phyloP scores from a whole-genome alignment of 1,139 yeast species.

The Suhomyces kunorum region DNA sequence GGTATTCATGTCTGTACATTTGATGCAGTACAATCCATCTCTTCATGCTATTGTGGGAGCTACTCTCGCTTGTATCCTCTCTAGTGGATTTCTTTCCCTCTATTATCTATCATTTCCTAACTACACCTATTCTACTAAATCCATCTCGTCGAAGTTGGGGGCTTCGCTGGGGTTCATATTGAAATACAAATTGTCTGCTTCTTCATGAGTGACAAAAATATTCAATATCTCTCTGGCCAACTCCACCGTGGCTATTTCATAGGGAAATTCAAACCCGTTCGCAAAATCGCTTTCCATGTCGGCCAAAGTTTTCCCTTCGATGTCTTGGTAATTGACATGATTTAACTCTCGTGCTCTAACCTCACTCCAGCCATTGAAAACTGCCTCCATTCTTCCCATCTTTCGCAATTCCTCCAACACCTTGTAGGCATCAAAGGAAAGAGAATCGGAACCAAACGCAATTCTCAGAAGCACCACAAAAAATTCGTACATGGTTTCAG shows the following conservation, averaged over 20 bases:
- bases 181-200: constrained; percentile 71
- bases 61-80: too few species aligned
- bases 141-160: constrained; percentile 30
- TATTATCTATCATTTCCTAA: not conserved
- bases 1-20: too few species aligned
- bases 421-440: constrained; percentile 38
- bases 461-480: constrained; percentile 55
- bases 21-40: too few species aligned
- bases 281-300: constrained; percentile 44
- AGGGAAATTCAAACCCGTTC: constrained; percentile 63
- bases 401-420: constrained; percentile 33
- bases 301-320: constrained; percentile 23
- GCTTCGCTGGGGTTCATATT: constrained; percentile 55
- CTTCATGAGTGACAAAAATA: constrained; percentile 69
- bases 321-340: constrained; percentile 26
- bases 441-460: constrained; percentile 53
- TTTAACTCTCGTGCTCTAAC: constrained; percentile 40
- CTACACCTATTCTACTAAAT: constrained; percentile 14
- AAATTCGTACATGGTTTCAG: constrained; percentile 49
- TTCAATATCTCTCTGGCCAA: constrained; percentile 73
- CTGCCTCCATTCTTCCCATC: constrained; percentile 23
- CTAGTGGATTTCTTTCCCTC: too few species aligned
- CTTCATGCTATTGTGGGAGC: too few species aligned
- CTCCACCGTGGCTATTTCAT: constrained; percentile 65
- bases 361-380: constrained; percentile 49